Evolutionary conservation across 2,329 filamentous ascomycete genomes (phyloP).

Genomic region (Aurifilum marmelostoma): DNA sequence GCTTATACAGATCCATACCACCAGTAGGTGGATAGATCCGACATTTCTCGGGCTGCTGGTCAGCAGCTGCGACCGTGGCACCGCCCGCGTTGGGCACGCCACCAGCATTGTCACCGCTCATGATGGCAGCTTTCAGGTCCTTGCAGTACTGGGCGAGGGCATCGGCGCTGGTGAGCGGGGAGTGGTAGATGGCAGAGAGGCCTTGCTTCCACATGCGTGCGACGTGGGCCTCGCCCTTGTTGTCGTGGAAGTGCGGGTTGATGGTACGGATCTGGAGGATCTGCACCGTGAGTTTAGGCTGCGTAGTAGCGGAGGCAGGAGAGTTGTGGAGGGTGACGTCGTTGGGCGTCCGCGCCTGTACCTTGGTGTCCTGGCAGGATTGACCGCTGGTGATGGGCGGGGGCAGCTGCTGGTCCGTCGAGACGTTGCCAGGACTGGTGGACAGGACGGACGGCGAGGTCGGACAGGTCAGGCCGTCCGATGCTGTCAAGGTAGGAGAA

Average conservation of each 20-base stretch:
- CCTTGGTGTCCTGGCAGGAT: not conserved
- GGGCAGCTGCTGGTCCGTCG: not conserved
- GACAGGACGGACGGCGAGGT: not conserved
- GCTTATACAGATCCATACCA: conserved; percentile 13
- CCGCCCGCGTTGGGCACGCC: not conserved
- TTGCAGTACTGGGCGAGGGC: conserved; percentile 12
- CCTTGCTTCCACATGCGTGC: conserved; percentile 37
- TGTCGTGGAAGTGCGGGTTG: conserved; percentile 40
- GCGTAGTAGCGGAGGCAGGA: not conserved
- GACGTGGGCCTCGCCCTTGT: conserved; percentile 36
- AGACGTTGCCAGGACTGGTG: not conserved
- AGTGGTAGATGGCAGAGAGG: conserved; percentile 38
- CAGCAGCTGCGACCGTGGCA: not conserved
- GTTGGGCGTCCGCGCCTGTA: not conserved
- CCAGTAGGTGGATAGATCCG: conserved; percentile 21
- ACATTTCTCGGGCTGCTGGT: conserved; percentile 19
- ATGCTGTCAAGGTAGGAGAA: conserved; percentile 12
- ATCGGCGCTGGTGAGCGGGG: conserved; percentile 18
- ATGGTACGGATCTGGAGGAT: conserved; percentile 39
- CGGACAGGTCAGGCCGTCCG: not conserved
- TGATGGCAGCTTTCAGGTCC: conserved; percentile 11
- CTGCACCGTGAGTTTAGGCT: conserved; percentile 24
- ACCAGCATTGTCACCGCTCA: not conserved
- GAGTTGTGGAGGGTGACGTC: conserved; percentile 1
- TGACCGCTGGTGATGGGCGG: not conserved